Percentiles rank a stretch among this genome's conserved stretches.
Evolutionary conservation across 208 protist genomes (phyloP).

Genomic region (Trypanosoma platydactyli): DNA sequence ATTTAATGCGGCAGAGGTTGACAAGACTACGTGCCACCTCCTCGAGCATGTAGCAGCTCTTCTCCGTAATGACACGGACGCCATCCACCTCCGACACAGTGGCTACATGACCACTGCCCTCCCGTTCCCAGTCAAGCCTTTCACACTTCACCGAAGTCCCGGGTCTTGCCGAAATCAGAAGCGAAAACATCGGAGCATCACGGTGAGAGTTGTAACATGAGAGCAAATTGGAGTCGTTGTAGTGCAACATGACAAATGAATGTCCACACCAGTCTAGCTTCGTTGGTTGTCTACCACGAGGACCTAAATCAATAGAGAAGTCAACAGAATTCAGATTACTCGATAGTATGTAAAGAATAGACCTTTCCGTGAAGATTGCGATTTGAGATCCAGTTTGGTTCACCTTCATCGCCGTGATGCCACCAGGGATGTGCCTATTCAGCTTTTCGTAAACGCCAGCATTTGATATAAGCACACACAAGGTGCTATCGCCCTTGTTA

Average conservation of each 20-base stretch:
- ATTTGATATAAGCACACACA: slow-evolving; percentile 6
- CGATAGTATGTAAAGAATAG: slow-evolving; percentile 5
- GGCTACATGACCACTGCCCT: slow-evolving; percentile 35
- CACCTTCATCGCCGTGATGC: slow-evolving; percentile 1
- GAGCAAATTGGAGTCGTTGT: slow-evolving; percentile 19
- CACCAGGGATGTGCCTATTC: slow-evolving; percentile 6
- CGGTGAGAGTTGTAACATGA: background rate
- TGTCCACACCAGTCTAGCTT: slow-evolving; percentile 41
- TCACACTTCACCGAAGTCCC: slow-evolving; percentile 34
- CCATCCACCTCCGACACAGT: slow-evolving; percentile 38
- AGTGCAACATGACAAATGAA: slow-evolving; percentile 38
- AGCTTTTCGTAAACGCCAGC: background rate
- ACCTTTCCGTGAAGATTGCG: slow-evolving; percentile 7
- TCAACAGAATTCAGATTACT: slow-evolving; percentile 14
- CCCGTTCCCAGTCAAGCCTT: slow-evolving; percentile 39
- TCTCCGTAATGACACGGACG: slow-evolving; percentile 36
- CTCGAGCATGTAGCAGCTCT: slow-evolving; percentile 34
- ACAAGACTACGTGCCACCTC: slow-evolving; percentile 28
- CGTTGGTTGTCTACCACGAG: background rate
- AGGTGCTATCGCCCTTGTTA: slow-evolving; percentile 1
- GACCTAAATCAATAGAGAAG: slow-evolving; percentile 10
- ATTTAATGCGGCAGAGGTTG: slow-evolving; percentile 34
- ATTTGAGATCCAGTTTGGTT: slow-evolving; percentile 16
- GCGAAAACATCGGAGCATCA: slow-evolving; percentile 26
- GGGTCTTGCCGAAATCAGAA: slow-evolving; percentile 30